phyloP scores from a whole-genome alignment of 371 early-diverging fungal species.

The Zychaea mexicana region DNA sequence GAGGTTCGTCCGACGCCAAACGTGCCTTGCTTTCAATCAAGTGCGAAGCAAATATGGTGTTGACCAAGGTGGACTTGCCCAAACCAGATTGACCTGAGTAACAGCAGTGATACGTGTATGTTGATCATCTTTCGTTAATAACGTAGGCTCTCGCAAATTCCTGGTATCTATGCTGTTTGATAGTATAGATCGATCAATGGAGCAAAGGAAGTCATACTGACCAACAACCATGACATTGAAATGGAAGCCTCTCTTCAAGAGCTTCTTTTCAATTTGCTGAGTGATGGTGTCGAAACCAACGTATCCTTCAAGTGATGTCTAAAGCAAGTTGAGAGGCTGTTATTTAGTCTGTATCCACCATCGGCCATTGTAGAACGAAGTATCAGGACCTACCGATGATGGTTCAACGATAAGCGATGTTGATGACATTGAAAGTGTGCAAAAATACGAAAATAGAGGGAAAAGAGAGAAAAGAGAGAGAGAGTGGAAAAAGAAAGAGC shows the following conservation, averaged over 20 bases:
- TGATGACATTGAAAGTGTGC: constrained; percentile 14
- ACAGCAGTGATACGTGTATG: too few relatives aligned
- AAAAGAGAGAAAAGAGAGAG: constrained; percentile 7
- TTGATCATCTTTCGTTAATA: too few relatives aligned
- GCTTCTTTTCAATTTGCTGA: constrained; percentile 89
- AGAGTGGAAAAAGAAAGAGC: constrained; percentile 10
- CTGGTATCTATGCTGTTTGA: too few relatives aligned
- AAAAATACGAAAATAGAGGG: constrained; percentile 4
- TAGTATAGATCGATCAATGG: not conserved
- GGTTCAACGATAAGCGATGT: constrained; percentile 18
- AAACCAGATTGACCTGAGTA: constrained; percentile 98
- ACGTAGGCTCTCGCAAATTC: too few relatives aligned
- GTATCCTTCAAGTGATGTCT: constrained; percentile 67
- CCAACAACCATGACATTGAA: constrained; percentile 96
- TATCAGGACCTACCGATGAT: constrained; percentile 15
- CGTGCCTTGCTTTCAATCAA: constrained; percentile 86
- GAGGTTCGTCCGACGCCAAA: constrained; percentile 70
- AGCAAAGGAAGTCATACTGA: constrained; percentile 23
- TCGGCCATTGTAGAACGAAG: too few relatives aligned
- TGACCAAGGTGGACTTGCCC: constrained; percentile 98
- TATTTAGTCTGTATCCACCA: too few relatives aligned
- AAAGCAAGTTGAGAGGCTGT: not conserved
- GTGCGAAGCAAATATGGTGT: constrained; percentile 90
- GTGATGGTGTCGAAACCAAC: constrained; percentile 97
- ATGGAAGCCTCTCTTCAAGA: constrained; percentile 92